Evolutionary conservation across 495 filamentous ascomycete species (phyloP), one percentile per base, ranked within the genome.

Genomic region (Penicillium longicatenatum): DNA sequence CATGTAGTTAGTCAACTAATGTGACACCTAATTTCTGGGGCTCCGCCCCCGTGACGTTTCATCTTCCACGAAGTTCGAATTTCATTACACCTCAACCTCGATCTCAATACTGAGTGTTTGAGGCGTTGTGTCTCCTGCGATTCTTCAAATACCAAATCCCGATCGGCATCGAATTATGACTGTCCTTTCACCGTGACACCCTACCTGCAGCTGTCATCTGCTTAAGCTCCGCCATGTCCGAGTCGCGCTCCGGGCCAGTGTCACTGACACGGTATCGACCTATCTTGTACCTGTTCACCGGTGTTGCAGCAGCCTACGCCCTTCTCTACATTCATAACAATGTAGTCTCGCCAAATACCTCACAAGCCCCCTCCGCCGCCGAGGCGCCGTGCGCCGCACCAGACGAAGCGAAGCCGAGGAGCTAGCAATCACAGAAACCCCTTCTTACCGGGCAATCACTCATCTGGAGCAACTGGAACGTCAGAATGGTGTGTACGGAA

Each of bases 181-280:
- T 43, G 29, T 47, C 43, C 48, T 37, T 26, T 52, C 31, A 42
- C 48, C 48, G 30, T 74, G 66, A 65, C 57, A n/a, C 22, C 41
- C 6, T 52, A 47, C 29, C 29, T 35, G 50, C 57, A 67, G 67
- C 64, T 65, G 60, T 50, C 42, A 53, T 30, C 43, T 60, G 50
- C 54, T 58, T 26, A 52, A 58, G 54, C 49, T 63, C 58, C 64
- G 65, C 62, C 35, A 78, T 78, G 75, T 61, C 75, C 62, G 68
- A 71, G 47, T 45, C 69, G 49, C 68, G 64, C 50, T 59, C 73
- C 24, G 67, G 69, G 57, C 65, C 71, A 35, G 62, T 72, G 55
- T 71, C 75, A 50, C 61, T 82, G 33, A 50, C 75, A 49, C 76
- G 79, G 56, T 80, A 83, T 58, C 75, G 79, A 43, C 78, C 80